Evolutionary conservation across 108 stramenopile species (phyloP), one percentile per base, ranked within the genome.

Genomic region (Cyclotella kingstonii): DNA sequence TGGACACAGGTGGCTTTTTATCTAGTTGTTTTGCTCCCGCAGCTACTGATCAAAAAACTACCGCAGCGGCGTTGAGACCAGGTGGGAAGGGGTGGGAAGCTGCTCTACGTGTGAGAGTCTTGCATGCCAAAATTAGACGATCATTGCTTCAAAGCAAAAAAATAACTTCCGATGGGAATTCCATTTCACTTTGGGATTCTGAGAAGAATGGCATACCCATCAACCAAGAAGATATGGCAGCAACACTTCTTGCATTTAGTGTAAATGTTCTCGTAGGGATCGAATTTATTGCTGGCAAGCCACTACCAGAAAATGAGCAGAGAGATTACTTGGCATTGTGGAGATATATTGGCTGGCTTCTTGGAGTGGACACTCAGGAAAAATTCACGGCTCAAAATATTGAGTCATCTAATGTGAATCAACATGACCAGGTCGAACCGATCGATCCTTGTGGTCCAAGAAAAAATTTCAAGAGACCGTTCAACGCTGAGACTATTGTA

Each of bases 181-280:
- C 17, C 18, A 42, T 29, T 17, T 54, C 28, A 14, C 29, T 31
- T 8, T 93, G 88, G 88, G 76, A 93, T 46, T 33, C 62, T 0
- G 53, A 69, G 11, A 47, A 43, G 21, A 56, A 75, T 61, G 91
- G 91, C 34, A 58, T 93, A 14, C 91, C 91, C 3, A 87, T 93
- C 60, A 93, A 93, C 55, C 84, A 88, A 68, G 91, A 93, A 57
- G 91, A 93, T 53, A 84, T 86, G 86, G 78, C 84, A 15, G 91
- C 86, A 15, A 93, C 88, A 0, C 49, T 90, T 19, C 61, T 89
- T 12, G 88, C 91, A 9, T 93, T 93, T 53, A 82, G 80, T 49
- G 68, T 74, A 6, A 89, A 93, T 70, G 79, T 81, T 22, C 45
- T 93, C 33, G 3, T 75, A 26, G 91, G 88, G 26, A 80, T 84